Evolutionary conservation across 176 grass and related monocot genomes (phyloP), one percentile per base, ranked within the genome.

Genomic region (Triticum timopheevii): DNA sequence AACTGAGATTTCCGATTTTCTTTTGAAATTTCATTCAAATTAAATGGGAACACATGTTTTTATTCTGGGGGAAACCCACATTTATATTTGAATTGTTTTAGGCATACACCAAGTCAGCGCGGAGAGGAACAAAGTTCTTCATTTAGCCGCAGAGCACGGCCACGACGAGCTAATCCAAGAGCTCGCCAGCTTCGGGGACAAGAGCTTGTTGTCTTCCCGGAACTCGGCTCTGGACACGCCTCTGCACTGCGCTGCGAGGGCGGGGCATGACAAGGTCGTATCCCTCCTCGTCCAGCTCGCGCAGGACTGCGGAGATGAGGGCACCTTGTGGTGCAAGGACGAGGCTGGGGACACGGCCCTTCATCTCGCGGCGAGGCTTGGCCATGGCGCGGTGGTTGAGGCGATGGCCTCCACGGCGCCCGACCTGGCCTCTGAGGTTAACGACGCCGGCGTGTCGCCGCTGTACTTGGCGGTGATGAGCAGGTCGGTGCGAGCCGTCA

Each of bases 391-490:
- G 1, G 66, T n/a, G 0, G 69, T 86, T 11, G 28, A 82, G 49
- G 65, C 35, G 0, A 73, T 86, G 11, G 24, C 82, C 76, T 44
- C 11, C 5, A 2, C 0, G 42, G 58, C 7, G 22, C 25, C 13
- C 1, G n/a, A 23, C 7, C 6, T 58, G 22, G 82, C 75, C 13
- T 27, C 22, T 16, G 34, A 40, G 54, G 23, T 30, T 1, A 81
- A 86, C 68, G 3, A 13, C 0, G 17, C 47, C 0, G 77, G 54
- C 1, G 22, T 75, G 31, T 86, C 76, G 31, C 47, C 76, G 6
- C 58, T 90, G n/a, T 90, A 81, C 83, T 47, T 90, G 73, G 82
- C 77, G 0, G 82, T 56, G 17, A 75, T 28, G 44, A 61, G 39
- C 24, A 27, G 58, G 17, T 85, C 72, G 11, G 23, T 22, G 23